Evolutionary conservation across 768 basidiomycete species (phyloP), one percentile per base, ranked within the genome.

Genomic region (Pulveroboletus sp.): DNA sequence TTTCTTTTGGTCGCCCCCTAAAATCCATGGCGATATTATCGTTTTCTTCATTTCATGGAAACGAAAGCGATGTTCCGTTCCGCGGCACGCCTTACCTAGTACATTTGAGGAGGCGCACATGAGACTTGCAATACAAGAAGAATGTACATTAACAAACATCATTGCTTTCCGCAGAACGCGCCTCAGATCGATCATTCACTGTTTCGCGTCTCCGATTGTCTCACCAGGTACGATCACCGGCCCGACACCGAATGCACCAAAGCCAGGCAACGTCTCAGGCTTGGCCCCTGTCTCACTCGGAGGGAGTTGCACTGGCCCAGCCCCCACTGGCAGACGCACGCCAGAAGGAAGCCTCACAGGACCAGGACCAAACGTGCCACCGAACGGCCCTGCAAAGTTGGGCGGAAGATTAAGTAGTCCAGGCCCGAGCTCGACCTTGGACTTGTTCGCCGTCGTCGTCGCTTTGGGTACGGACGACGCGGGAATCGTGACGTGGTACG

Each of bases 221-320:
- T 68, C 65, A 5, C 65, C 67, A 14, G 57, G 49, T 4, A 55
- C 8, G n/a, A 69, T 39, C 4, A 63, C 67, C 0, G 67, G 65
- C 35, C 54, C 57, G 3, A 40, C 47, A 10, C 65, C 65, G 32
- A 69, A 67, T 43, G n/a, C 57, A 1, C 65, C 65, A 24, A 47
- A 6, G 11, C 64, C 67, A 26, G 65, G 65, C 17, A 67, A 41
- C 5, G 27, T 51, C 49, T 67, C 65, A 0, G 60, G 49, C 2
- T 11, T 27, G 1, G 62, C 52, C 36, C 63, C 58, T 7, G 55
- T 53, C 46, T 68, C 67, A 19, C 24, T 48, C 5, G 56, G 32
- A 29, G 60, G 56, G 17, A 66, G 34, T 3, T 9, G 43, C 14
- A 65, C 58, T 1, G 60, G 47, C 6, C 64, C 64, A 20, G 48